These are phyloP conservation scores for Alternaria arbusti DNA, from an alignment of 2,329 filamentous ascomycete species.

Conservation along the genomic window DNA sequence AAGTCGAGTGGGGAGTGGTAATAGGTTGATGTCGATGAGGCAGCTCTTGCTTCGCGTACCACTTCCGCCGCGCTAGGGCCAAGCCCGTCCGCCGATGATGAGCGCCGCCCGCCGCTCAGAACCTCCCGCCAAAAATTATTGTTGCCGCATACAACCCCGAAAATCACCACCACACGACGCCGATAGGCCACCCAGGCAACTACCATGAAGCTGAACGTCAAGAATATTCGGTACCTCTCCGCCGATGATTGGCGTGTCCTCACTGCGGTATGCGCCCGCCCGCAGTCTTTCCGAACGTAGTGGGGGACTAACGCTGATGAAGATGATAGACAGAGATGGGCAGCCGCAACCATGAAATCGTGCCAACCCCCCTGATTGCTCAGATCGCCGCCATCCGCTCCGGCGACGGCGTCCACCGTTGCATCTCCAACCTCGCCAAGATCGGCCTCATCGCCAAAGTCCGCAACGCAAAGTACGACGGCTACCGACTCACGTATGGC, in stretches of 20 bases:
- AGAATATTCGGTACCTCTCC: slow-evolving; percentile 89
- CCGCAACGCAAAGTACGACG: slow-evolving; percentile 97
- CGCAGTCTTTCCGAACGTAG: slow-evolving; percentile 22
- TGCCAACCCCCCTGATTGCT: slow-evolving; percentile 87
- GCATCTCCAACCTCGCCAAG: slow-evolving; percentile 91
- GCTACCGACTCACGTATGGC: slow-evolving; percentile 94
- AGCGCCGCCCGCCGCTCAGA: slow-evolving; percentile 9
- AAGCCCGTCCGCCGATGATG: slow-evolving; percentile 31
- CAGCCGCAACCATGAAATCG: slow-evolving; percentile 95
- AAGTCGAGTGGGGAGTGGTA: slow-evolving; percentile 20
- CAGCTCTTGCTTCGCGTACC: slow-evolving; percentile 35
- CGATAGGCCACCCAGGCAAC: neutral
- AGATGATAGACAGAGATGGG: slow-evolving; percentile 81
- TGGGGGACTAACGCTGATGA: slow-evolving; percentile 47
- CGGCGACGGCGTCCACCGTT: slow-evolving; percentile 78
- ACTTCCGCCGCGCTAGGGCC: slow-evolving; percentile 26
- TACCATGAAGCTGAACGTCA: slow-evolving; percentile 91
- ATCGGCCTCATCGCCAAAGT: slow-evolving; percentile 87
- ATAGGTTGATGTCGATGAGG: slow-evolving; percentile 38
- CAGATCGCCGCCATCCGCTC: slow-evolving; percentile 78
- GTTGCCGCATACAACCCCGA: slow-evolving; percentile 4
- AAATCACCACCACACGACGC: slow-evolving; percentile 7
- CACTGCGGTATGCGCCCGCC: slow-evolving; percentile 69
- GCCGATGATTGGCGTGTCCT: slow-evolving; percentile 95
- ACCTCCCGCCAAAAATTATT: slow-evolving; percentile 32